Evolutionary conservation across 306 rosid genomes (phyloP).

Genomic region (Inga laurina): DNA sequence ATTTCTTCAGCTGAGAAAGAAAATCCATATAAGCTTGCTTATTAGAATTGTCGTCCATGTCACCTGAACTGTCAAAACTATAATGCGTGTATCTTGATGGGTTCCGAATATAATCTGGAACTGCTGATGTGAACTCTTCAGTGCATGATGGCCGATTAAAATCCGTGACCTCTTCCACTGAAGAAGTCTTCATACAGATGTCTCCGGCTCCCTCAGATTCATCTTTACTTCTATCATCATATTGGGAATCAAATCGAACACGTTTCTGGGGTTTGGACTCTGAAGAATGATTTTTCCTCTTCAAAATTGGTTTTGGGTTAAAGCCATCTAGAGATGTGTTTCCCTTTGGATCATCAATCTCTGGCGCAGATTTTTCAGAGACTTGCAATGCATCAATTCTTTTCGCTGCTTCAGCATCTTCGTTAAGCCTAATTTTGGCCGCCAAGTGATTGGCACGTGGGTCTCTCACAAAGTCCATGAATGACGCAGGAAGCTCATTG

Average conservation of each 20-base stretch:
- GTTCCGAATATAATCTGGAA: constrained; percentile 78
- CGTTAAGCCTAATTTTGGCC: constrained; percentile 66
- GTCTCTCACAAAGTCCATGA: constrained; percentile 56
- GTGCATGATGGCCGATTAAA: constrained; percentile 30
- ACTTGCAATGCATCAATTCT: constrained; percentile 55
- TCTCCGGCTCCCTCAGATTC: constrained; percentile 41
- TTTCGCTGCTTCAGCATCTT: constrained; percentile 68
- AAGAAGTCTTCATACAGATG: constrained; percentile 35
- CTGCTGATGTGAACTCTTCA: constrained; percentile 48
- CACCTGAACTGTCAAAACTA: constrained; percentile 62
- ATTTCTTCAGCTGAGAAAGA: constrained; percentile 48
- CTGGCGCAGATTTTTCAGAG: constrained; percentile 45
- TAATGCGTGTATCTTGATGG: constrained; percentile 75
- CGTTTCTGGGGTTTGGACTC: constrained; percentile 66
- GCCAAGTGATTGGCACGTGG: constrained; percentile 90
- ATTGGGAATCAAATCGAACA: constrained; percentile 76
- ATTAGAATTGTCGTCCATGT: constrained; percentile 73
- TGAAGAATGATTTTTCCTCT: constrained; percentile 58
- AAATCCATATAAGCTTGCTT: constrained; percentile 81
- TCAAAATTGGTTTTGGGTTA: constrained; percentile 82
- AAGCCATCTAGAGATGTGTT: constrained; percentile 24
- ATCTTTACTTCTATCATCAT: constrained; percentile 36
- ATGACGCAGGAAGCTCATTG: constrained; percentile 52
- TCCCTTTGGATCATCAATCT: constrained; percentile 21
- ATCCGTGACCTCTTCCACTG: constrained; percentile 34